A percentile compares a stretch with the other conserved stretches of the same genome.
Evolutionary conservation across 2,329 filamentous ascomycete genomes (phyloP).

Genomic region (Xylariaceae sp.): DNA sequence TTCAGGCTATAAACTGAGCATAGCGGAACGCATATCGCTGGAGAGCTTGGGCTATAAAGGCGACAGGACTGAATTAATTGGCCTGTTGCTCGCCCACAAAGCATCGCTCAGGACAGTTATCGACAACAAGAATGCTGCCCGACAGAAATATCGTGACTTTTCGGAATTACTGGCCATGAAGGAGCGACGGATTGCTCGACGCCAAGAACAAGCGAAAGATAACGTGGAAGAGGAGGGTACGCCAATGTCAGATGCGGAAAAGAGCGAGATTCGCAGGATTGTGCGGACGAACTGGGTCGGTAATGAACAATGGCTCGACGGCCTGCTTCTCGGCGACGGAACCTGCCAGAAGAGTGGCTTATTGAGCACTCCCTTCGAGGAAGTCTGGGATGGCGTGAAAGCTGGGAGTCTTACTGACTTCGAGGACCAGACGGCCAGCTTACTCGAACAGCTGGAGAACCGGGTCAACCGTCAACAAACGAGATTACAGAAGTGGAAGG

Average conservation of each 20-base stretch:
- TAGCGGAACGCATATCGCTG: constrained; percentile 52
- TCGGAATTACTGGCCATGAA: constrained; percentile 59
- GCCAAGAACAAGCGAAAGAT: constrained; percentile 44
- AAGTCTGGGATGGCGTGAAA: constrained; percentile 65
- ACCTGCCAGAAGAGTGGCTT: constrained; percentile 54
- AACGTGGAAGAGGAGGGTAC: constrained; percentile 25
- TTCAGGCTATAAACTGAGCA: constrained; percentile 38
- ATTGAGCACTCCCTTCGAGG: constrained; percentile 61
- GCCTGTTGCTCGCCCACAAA: constrained; percentile 69
- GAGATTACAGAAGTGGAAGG: constrained; percentile 67
- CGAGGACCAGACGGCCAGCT: constrained; percentile 45
- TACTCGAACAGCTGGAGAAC: constrained; percentile 66
- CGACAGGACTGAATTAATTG: constrained; percentile 52
- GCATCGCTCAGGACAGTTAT: constrained; percentile 57
- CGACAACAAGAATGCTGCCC: constrained; percentile 54
- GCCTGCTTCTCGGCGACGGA: constrained; percentile 62
- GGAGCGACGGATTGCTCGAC: constrained; percentile 50
- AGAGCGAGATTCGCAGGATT: constrained; percentile 50
- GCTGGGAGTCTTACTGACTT: constrained; percentile 53
- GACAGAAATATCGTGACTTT: constrained; percentile 58
- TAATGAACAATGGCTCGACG: constrained; percentile 66
- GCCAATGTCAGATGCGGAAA: constrained; percentile 39
- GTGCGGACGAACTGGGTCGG: constrained; percentile 75
- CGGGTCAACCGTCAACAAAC: constrained; percentile 62
- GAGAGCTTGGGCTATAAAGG: constrained; percentile 54